Conservation (phyloP, 2,329 filamentous ascomycete genomes). For the Ceratocystis destructans region DNA sequence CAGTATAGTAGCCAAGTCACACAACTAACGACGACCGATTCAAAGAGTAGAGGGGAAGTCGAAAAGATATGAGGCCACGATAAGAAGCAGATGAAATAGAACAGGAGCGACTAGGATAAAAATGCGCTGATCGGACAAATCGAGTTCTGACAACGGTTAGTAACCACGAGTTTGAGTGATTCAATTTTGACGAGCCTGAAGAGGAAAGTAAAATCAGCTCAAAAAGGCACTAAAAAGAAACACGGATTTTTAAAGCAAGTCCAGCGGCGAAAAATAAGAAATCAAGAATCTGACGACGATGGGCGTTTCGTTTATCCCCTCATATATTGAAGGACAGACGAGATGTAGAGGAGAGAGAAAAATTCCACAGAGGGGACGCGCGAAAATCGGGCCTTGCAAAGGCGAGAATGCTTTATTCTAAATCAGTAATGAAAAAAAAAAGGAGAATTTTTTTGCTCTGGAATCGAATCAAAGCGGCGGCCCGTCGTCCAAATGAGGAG, state of each 20-base stretch:
- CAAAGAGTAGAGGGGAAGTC: background rate
- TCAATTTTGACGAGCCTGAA: background rate
- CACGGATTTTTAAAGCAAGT: too few species aligned
- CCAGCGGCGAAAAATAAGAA: background rate
- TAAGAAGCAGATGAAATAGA: background rate
- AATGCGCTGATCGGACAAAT: background rate
- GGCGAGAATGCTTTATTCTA: background rate
- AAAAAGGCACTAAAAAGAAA: background rate
- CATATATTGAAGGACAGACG: background rate
- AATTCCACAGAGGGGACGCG: background rate
- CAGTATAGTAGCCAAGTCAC: background rate
- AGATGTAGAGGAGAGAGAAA: background rate
- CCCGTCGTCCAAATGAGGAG: background rate
- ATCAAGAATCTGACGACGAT: background rate
- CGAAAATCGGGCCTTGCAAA: background rate
- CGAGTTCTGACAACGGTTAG: background rate
- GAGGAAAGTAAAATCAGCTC: background rate
- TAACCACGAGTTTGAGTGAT: background rate
- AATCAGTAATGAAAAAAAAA: slow-evolving; percentile 2
- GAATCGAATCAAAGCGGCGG: slow-evolving; percentile 6
- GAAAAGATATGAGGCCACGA: background rate
- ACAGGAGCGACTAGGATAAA: background rate
- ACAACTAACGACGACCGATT: background rate
- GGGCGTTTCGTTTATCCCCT: background rate
- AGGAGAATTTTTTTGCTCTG: background rate